Evolutionary conservation across 805 yeast species (phyloP).

Genomic region (Lipomyces chichibuensis): DNA sequence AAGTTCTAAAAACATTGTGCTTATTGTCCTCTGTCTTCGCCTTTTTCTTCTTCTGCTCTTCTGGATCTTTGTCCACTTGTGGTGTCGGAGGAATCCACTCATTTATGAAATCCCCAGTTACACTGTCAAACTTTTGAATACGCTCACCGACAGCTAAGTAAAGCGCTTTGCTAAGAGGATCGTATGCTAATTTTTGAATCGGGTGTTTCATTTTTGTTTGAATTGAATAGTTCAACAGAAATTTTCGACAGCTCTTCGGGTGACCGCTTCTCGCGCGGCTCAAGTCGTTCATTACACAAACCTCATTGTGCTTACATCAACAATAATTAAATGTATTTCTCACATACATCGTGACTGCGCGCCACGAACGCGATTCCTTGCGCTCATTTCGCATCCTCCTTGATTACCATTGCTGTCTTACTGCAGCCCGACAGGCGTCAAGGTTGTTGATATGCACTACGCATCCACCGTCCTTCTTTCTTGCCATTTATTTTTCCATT

Average conservation of each 20-base stretch:
- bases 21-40: conserved; percentile 40
- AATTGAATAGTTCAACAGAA: neutral
- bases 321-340: too few species aligned
- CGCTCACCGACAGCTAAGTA: conserved; percentile 17
- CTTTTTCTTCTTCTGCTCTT: conserved; percentile 22
- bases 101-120: conserved; percentile 12
- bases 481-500: neutral
- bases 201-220: conserved; percentile 32
- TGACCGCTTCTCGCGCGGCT: neutral
- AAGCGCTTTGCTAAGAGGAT: conserved; percentile 5
- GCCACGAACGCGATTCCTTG: neutral
- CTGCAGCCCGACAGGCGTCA: neutral
- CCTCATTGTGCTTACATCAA: neutral
- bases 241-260: neutral
- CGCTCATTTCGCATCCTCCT: neutral
- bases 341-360: neutral
- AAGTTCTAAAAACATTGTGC: conserved; percentile 67
- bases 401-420: neutral
- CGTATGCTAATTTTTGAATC: conserved; percentile 28
- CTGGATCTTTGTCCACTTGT: neutral
- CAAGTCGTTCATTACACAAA: neutral
- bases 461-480: neutral
- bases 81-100: conserved; percentile 12
- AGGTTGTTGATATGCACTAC: neutral
- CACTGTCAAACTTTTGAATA: conserved; percentile 24